These are phyloP conservation scores for Petunia axillaris DNA, from an alignment of 257 asterid species.

Conservation along the genomic window DNA sequence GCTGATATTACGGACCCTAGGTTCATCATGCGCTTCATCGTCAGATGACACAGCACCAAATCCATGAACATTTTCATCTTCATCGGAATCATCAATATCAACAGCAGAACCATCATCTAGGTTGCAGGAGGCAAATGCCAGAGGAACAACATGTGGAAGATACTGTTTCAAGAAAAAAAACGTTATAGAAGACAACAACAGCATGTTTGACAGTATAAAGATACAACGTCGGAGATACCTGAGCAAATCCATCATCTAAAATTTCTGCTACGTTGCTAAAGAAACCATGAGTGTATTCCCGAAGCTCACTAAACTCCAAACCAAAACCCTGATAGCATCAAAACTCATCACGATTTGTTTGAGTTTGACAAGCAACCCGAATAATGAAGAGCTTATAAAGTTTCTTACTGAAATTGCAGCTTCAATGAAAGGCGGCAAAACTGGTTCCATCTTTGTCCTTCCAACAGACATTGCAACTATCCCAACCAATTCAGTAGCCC, in stretches of 20 bases:
- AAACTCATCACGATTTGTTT: slow-evolving; percentile 30
- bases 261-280: slow-evolving; percentile 93
- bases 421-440: slow-evolving; percentile 86
- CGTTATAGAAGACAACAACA: slow-evolving; percentile 33
- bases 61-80: slow-evolving; percentile 71
- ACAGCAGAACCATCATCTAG: slow-evolving; percentile 99
- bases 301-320: slow-evolving; percentile 92
- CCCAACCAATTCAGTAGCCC: slow-evolving; percentile 98
- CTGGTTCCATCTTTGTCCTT: slow-evolving; percentile 80
- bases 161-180: slow-evolving; percentile 57
- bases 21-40: slow-evolving; percentile 96
- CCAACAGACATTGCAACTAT: slow-evolving; percentile 97
- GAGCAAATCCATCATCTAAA: slow-evolving; percentile 83
- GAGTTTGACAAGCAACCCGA: slow-evolving; percentile 5
- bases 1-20: slow-evolving; percentile 94
- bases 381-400: slow-evolving; percentile 29
- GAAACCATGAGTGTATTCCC: slow-evolving; percentile 99
- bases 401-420: slow-evolving; percentile 85
- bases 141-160: slow-evolving; percentile 90
- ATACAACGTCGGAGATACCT: slow-evolving; percentile 54
- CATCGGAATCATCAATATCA: slow-evolving; percentile 89
- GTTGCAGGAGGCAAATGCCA: slow-evolving; percentile 90
- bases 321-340: slow-evolving; percentile 74
- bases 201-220: slow-evolving; percentile 22
- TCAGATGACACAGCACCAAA: slow-evolving; percentile 97